Conservation (phyloP, 345 rosid genomes). For the Citrus cavaleriei region DNA sequence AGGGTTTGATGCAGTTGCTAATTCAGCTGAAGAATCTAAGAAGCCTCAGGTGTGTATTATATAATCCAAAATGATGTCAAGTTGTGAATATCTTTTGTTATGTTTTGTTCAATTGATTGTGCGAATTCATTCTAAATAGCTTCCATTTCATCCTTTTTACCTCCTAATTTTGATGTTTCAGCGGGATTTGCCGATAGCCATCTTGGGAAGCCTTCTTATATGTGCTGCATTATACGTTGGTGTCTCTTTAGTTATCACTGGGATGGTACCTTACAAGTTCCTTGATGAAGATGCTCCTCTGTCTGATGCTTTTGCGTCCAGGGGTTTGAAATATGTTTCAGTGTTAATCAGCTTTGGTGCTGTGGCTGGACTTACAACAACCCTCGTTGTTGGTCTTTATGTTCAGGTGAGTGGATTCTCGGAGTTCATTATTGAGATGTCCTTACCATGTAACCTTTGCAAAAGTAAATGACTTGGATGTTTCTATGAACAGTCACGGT, state of each 20-base stretch:
- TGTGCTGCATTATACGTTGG: slow-evolving; percentile 71
- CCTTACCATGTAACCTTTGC: slow-evolving; percentile 6
- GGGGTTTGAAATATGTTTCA: slow-evolving; percentile 81
- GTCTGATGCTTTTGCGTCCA: slow-evolving; percentile 75
- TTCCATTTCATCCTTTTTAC: slow-evolving; percentile 9
- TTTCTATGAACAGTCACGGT: slow-evolving; percentile 66
- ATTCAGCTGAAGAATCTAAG: slow-evolving; percentile 94
- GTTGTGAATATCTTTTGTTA: neutral
- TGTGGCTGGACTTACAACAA: slow-evolving; percentile 94
- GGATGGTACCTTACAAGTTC: slow-evolving; percentile 78
- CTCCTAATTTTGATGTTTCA: slow-evolving; percentile 29
- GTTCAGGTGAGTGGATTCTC: slow-evolving; percentile 70
- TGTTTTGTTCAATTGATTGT: neutral
- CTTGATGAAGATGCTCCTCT: slow-evolving; percentile 92
- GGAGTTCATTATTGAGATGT: slow-evolving; percentile 4
- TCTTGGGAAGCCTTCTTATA: slow-evolving; percentile 83
- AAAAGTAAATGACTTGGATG: slow-evolving; percentile 15
- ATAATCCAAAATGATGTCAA: slow-evolving; percentile 4
- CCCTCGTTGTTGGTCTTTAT: slow-evolving; percentile 93
- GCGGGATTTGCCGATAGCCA: slow-evolving; percentile 88
- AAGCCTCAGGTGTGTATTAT: slow-evolving; percentile 65
- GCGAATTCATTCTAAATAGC: neutral
- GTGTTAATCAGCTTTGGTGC: slow-evolving; percentile 86
- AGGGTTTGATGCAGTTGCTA: slow-evolving; percentile 98
- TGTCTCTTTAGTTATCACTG: slow-evolving; percentile 92